Evolutionary conservation across 345 rosid species (phyloP).

Genomic region (Aquilaria sinensis): DNA sequence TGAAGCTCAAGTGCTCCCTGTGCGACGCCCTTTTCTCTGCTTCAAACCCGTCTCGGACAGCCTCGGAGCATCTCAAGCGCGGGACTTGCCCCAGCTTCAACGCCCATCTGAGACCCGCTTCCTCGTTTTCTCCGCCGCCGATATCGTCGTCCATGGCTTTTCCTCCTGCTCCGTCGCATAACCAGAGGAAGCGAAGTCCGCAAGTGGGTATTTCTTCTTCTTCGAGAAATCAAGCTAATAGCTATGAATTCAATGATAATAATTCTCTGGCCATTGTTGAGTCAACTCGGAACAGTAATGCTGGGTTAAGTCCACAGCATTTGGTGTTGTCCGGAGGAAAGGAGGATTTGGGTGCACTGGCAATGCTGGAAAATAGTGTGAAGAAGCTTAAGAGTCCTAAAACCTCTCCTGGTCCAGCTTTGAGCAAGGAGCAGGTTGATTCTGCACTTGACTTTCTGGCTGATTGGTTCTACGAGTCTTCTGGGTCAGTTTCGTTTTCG

Average conservation of each 20-base stretch:
- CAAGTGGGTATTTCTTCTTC: slow-evolving; percentile 16
- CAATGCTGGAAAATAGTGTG: slow-evolving; percentile 52
- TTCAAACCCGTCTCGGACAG: slow-evolving; percentile 51
- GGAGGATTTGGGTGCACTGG: slow-evolving; percentile 46
- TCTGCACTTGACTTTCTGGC: slow-evolving; percentile 40
- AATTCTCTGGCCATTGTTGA: slow-evolving; percentile 40
- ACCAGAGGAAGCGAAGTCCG: slow-evolving; percentile 36
- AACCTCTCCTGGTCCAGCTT: slow-evolving; percentile 37
- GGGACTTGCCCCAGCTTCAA: slow-evolving; percentile 47
- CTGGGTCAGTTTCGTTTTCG: slow-evolving; percentile 45
- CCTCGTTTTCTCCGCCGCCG: slow-evolving; percentile 38
- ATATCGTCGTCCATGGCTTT: slow-evolving; percentile 41
- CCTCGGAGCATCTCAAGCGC: slow-evolving; percentile 52
- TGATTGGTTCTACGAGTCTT: slow-evolving; percentile 51
- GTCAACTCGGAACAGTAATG: slow-evolving; percentile 21
- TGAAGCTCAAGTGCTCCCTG: slow-evolving; percentile 42
- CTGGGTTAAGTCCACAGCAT: slow-evolving; percentile 28
- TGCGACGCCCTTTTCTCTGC: slow-evolving; percentile 53
- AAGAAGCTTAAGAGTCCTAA: slow-evolving; percentile 55
- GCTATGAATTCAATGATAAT: slow-evolving; percentile 5
- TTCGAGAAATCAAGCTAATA: slow-evolving; percentile 16
- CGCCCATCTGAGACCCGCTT: slow-evolving; percentile 19
- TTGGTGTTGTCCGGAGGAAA: slow-evolving; percentile 48
- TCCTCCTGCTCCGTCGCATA: slow-evolving; percentile 16
- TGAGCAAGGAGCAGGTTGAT: slow-evolving; percentile 41